Conservation (phyloP, 2,329 filamentous ascomycete species). For the Monascus ruber region DNA sequence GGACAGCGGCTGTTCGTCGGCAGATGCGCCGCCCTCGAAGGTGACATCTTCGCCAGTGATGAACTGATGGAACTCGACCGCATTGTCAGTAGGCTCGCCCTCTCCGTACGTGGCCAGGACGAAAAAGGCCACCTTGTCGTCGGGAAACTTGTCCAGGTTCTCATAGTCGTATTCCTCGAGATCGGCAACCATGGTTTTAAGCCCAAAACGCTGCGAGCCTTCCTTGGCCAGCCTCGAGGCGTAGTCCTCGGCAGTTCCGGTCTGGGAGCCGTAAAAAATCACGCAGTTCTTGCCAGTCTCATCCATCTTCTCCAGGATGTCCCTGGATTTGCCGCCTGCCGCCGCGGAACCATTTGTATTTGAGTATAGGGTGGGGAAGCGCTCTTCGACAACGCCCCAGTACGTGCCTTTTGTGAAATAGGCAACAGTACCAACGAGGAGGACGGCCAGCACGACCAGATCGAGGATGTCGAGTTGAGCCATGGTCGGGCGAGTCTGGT, state of each 20-base stretch:
- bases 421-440: conserved; percentile 77
- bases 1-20: conserved; percentile 58
- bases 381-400: conserved; percentile 41
- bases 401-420: conserved; percentile 97
- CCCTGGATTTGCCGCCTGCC: conserved; percentile 75
- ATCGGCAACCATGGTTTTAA: conserved; percentile 97
- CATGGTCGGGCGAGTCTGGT: conserved; percentile 44
- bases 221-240: conserved; percentile 94
- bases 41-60: conserved; percentile 67
- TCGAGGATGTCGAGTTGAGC: conserved; percentile 94
- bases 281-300: conserved; percentile 94
- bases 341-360: conserved; percentile 49
- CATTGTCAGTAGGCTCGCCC: conserved; percentile 96
- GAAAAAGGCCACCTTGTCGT: conserved; percentile 88
- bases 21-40: conserved; percentile 59
- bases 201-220: conserved; percentile 86
- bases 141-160: conserved; percentile 76
- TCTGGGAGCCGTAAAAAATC: conserved; percentile 97
- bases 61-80: conserved; percentile 98
- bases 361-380: conserved; percentile 33
- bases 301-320: conserved; percentile 92
- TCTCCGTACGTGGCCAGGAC: conserved; percentile 95
- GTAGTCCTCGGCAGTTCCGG: conserved; percentile 96
- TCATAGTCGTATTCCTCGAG: conserved; percentile 97
- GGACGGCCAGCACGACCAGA: conserved; percentile 74